Base-by-base conservation (phyloP, 768 basidiomycete species). In the Sistotremastrum niveocremeum region DNA sequence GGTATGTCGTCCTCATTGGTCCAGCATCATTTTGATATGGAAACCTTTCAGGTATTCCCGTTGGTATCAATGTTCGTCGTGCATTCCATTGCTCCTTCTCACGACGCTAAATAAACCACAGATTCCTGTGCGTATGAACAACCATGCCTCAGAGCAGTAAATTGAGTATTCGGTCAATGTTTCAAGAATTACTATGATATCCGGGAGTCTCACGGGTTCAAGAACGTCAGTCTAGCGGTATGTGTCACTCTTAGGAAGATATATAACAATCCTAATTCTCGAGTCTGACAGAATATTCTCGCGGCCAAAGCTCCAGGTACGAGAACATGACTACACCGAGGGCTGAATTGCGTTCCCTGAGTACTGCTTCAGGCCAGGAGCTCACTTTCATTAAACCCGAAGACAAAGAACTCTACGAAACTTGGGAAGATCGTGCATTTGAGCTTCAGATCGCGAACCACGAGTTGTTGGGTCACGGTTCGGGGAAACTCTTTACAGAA, bases 381-480 rank as follows among this genome's bases (percentile, higher is more conserved):
- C 57, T 84, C 29, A 86, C 87, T 0, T 91, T 93, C 60, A 73
- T 90, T 44, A 81, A 84, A 43, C 81, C 83, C 7, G 78, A 81
- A 48, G 89, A 91, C 56, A 68, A 76, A 28, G 73, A 69, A 6
- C 63, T 85, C 9, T 89, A 84, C 63, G 79, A 82, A 54, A 66
- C 70, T 34, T 90, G 84, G 86, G 82, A 88, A 49, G 73, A 68
- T 34, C 70, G 74, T 11, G 76, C 85, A 0, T 90, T 90, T 54
- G 87, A 90, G 53, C 66, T 93, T 0, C 89, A 90, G 54, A 88
- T 93, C 12, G 89, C 89, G 7, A 89, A 86, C 57, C 89, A 91
- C 59, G 89, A 91, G 54, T 66, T 91, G 1, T 73, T 90, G 9
- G 88, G 88, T 0, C 85, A 91, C 51, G 87, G 86, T 7, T 80